phyloP scores from a whole-genome alignment of 163 green algal species.

The Prototheca cutis region DNA sequence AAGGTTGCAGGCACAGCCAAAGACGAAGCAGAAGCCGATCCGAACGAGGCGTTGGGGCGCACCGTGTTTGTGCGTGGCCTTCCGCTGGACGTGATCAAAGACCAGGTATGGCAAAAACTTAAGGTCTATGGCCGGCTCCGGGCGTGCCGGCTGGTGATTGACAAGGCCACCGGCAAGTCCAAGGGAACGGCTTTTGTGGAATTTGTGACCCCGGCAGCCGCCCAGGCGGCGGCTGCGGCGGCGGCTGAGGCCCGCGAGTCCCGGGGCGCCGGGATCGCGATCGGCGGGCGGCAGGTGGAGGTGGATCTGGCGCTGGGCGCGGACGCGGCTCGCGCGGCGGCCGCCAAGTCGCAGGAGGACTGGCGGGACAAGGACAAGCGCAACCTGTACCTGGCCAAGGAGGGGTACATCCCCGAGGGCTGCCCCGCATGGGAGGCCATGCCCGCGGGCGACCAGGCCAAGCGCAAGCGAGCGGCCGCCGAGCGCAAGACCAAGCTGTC shows the following conservation, averaged over 20 bases:
- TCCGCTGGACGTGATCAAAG: conserved; percentile 49
- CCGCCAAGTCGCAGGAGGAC: conserved; percentile 17
- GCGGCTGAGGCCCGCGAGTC: conserved; percentile 30
- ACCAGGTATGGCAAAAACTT: conserved; percentile 48
- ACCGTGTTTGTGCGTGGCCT: conserved; percentile 88
- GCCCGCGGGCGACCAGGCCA: conserved; percentile 54
- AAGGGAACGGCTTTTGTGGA: conserved; percentile 95
- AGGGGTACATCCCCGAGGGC: conserved; percentile 70
- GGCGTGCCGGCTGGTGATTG: conserved; percentile 51
- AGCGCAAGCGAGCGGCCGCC: conserved; percentile 46
- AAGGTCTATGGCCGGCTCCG: conserved; percentile 57
- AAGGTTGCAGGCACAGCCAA: no score
- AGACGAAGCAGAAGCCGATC: no score
- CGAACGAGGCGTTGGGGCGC: conserved; percentile 8
- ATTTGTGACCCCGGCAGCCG: conserved; percentile 39
- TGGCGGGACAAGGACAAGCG: conserved; percentile 44
- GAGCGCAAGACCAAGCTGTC: conserved; percentile 79
- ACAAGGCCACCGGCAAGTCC: conserved; percentile 65
- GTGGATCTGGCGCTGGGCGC: conserved; percentile 70
- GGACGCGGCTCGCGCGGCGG: conserved; percentile 50
- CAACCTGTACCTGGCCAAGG: conserved; percentile 81
- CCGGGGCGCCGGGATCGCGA: conserved; percentile 36
- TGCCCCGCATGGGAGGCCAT: conserved; percentile 64
- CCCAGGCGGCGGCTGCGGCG: conserved; percentile 38
- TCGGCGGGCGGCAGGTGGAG: conserved; percentile 54